Evolutionary conservation across 177 flowering plant species (phyloP), one percentile per base, ranked within the genome.

Genomic region (Vitis hybrid): DNA sequence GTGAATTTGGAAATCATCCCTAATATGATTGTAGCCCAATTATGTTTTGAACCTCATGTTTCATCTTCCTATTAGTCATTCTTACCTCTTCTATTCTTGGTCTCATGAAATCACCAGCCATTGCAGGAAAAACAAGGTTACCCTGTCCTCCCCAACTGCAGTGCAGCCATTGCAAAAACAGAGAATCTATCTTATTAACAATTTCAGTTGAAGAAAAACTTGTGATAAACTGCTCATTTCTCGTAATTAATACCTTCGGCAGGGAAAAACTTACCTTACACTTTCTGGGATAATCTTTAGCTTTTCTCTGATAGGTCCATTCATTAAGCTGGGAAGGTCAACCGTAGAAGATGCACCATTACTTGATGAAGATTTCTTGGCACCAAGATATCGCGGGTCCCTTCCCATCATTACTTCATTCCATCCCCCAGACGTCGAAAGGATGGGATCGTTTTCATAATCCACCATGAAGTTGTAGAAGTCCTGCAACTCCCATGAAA

Each of bases 11-110:
- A 62, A 62, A 10, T 4, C 5, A 23, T 62, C 48, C 15, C 11
- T 40, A 40, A 40, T 40, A 40, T 40, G 45, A 40, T 40, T 40
- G 45, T 40, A 40, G 45, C 45, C 45, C 45, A 40, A 40, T 7
- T 40, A 0, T 40, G 45, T 7, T 7, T 7, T 40, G 45, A 40
- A 40, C 45, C 45, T 40, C 5, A 40, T 40, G 45, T 5, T 40
- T 40, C 8, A 40, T 40, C 45, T 40, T 40, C 45, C 45, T 40
- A 7, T 40, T 40, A 6, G 12, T 57, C 23, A 18, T 57, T 57
- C 10, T 71, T 66, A 75, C 78, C 79, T 72, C 79, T 11, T 55
- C 21, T 26, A 77, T 72, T 65, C 79, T 77, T 8, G 79, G 76
- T 32, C 45, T 72, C 79, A 77, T 77, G 60, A 72, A 77, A 51